Evolutionary conservation across 2,329 filamentous ascomycete species (phyloP).

Genomic region (Fusarium mundagurra): DNA sequence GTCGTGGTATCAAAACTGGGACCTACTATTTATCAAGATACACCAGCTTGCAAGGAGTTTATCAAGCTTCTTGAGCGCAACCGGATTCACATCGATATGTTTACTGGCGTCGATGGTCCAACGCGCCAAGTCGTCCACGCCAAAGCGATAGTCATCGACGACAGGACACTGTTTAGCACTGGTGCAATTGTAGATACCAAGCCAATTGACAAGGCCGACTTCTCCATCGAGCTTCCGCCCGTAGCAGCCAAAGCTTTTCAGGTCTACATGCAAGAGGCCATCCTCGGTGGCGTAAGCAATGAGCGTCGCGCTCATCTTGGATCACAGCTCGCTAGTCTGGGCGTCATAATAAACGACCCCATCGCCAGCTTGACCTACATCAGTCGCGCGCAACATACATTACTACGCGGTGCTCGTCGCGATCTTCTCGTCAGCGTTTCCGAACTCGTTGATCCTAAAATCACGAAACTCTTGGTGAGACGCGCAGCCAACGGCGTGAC

Average conservation of each 20-base stretch:
- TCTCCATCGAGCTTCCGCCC: not conserved
- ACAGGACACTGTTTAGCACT: not conserved
- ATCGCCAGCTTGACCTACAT: conserved; percentile 2
- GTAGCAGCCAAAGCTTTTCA: not conserved
- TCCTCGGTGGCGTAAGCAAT: not conserved
- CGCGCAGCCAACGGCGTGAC: not conserved
- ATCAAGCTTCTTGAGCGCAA: not conserved
- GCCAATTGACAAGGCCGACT: conserved; percentile 1
- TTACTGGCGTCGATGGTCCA: not conserved
- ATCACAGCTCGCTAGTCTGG: not conserved
- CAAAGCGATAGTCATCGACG: conserved; percentile 2
- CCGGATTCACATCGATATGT: not conserved
- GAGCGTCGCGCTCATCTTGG: not conserved
- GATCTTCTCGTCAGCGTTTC: not conserved
- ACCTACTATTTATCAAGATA: not conserved
- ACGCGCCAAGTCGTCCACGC: conserved; percentile 1
- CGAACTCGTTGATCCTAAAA: not conserved
- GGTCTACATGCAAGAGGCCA: not conserved
- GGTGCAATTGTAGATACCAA: conserved; percentile 1
- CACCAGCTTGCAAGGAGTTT: not conserved
- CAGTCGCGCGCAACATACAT: not conserved
- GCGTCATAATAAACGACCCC: not conserved
- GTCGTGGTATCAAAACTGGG: not conserved
- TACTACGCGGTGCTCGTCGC: not conserved
- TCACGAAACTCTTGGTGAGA: not conserved